These are phyloP conservation scores for Exophiala viscosa DNA, from an alignment of 2,329 filamentous ascomycete genomes.

Conservation along the genomic window DNA sequence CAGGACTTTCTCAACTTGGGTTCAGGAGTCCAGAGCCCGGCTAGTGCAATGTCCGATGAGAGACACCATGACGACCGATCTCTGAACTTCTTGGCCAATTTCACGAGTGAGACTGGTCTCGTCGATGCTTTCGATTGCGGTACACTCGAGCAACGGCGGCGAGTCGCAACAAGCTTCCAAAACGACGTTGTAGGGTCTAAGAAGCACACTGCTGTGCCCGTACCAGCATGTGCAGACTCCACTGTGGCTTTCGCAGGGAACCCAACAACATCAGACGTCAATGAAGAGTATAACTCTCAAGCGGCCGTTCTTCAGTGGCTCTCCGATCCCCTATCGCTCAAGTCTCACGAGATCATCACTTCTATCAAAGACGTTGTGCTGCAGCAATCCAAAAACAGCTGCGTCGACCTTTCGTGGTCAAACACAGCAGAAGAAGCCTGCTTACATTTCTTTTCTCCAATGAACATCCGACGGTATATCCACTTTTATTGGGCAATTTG, in stretches of 20 bases:
- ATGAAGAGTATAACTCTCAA: too few species aligned
- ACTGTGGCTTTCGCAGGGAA: background rate
- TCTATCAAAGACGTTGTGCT: slow-evolving; percentile 36
- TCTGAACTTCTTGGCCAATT: slow-evolving; percentile 33
- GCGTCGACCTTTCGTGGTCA: slow-evolving; percentile 36
- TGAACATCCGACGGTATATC: slow-evolving; percentile 28
- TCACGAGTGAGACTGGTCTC: slow-evolving; percentile 38
- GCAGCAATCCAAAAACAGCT: slow-evolving; percentile 36
- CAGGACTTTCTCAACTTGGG: slow-evolving; percentile 8
- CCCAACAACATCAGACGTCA: too few species aligned
- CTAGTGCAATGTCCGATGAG: background rate
- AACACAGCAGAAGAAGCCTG: slow-evolving; percentile 29
- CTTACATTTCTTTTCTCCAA: background rate
- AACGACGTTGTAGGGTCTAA: background rate
- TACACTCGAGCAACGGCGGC: slow-evolving; percentile 33
- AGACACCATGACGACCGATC: background rate
- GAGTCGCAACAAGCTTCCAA: slow-evolving; percentile 11
- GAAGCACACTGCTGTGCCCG: slow-evolving; percentile 6
- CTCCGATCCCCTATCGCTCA: slow-evolving; percentile 35
- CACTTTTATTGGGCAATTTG: slow-evolving; percentile 38
- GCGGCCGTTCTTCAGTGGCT: slow-evolving; percentile 23
- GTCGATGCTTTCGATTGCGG: slow-evolving; percentile 38
- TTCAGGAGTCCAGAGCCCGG: background rate
- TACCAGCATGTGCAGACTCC: background rate
- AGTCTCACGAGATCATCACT: slow-evolving; percentile 37